Evolutionary conservation across 208 protist genomes (phyloP).

Genomic region (Trypanosoma caninum): DNA sequence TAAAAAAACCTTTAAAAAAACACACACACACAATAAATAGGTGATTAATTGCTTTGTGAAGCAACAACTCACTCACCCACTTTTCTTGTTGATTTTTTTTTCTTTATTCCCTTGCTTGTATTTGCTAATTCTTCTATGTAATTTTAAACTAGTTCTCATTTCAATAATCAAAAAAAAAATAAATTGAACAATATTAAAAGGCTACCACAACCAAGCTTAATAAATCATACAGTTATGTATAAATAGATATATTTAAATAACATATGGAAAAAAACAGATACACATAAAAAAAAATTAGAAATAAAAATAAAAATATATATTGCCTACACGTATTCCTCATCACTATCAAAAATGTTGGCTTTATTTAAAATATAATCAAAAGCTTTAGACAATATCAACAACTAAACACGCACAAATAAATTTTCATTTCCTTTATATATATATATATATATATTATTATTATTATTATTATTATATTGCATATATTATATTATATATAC

Average conservation of each 20-base stretch:
- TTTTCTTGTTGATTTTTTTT: too few relatives aligned
- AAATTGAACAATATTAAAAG: too few relatives aligned
- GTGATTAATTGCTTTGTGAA: background rate
- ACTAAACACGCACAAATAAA: background rate
- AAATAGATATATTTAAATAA: too few relatives aligned
- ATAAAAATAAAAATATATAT: conserved; percentile 4
- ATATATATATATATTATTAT: conserved; percentile 8
- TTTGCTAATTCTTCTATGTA: too few relatives aligned
- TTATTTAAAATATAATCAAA: too few relatives aligned
- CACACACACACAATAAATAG: background rate
- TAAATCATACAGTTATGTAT: too few relatives aligned
- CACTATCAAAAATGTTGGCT: background rate
- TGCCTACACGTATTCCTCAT: background rate
- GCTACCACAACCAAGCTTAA: too few relatives aligned
- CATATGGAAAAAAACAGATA: background rate
- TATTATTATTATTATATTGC: background rate
- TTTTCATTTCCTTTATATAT: conserved; percentile 1
- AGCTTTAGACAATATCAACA: too few relatives aligned
- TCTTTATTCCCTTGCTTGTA: too few relatives aligned
- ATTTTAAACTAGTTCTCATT: too few relatives aligned
- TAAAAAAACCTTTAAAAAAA: conserved; percentile 3
- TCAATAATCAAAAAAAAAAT: too few relatives aligned
- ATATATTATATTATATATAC: background rate
- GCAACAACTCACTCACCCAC: background rate
- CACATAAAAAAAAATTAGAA: background rate